Conservation (phyloP, 2,329 filamentous ascomycete genomes). For the Fusarium camptoceras region DNA sequence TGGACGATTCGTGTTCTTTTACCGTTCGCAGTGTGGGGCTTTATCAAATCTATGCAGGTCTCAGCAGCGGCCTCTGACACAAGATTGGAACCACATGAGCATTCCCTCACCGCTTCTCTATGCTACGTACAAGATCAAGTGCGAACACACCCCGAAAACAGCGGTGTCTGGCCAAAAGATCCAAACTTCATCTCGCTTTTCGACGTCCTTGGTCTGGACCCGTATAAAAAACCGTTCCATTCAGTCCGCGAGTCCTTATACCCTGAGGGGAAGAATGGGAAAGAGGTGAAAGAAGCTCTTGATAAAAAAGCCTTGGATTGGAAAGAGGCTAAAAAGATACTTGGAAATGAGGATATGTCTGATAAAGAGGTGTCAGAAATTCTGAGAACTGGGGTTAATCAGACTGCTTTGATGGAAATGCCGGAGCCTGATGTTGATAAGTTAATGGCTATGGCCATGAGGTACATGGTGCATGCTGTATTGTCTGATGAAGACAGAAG, state of each 20-base stretch:
- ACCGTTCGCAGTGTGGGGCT: not conserved
- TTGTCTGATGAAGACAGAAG: not conserved
- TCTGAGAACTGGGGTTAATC: rapidly evolving
- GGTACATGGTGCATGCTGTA: not conserved
- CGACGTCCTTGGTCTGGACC: not conserved
- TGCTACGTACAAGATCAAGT: not conserved
- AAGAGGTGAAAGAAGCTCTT: not conserved
- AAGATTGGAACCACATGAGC: not conserved
- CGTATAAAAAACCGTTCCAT: not conserved
- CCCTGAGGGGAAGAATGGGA: not conserved
- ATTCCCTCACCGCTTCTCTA: not conserved
- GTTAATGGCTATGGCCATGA: not conserved
- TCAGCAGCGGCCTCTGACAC: not conserved
- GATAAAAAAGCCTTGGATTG: not conserved
- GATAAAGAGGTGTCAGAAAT: not conserved
- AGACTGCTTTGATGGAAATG: rapidly evolving
- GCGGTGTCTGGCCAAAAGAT: not conserved
- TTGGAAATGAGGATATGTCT: not conserved
- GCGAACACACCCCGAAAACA: not conserved
- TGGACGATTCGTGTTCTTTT: rapidly evolving
- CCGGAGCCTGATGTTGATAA: rapidly evolving
- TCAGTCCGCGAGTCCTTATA: not conserved
- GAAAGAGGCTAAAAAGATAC: not conserved
- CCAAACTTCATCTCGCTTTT: not conserved
- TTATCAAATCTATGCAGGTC: rapidly evolving